Evolutionary conservation across 306 rosid species (phyloP), one percentile per base, ranked within the genome.

Genomic region (Cajanus cajan): DNA sequence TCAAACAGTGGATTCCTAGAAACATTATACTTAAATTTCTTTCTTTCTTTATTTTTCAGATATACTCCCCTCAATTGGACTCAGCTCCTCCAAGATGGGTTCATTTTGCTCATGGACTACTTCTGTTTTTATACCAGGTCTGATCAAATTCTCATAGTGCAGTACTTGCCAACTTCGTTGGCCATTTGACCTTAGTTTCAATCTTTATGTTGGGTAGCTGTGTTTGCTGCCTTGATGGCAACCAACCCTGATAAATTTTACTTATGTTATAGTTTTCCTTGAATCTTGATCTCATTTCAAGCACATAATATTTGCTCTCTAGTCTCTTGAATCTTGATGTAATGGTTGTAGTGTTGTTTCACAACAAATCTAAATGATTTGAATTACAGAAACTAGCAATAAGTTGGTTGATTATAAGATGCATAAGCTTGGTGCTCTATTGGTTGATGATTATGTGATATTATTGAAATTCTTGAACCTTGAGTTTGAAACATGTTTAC

Each of bases 31-130:
- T 65, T 43, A 63, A 9, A 19, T 31, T 36, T 74, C 19, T 59
- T 71, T 48, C 47, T 80, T 59, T 43, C 16, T 82, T 41, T 51
- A 13, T 75, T 24, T 52, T 88, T 55, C 88, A 96, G 98, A 87
- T 93, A 36, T 91, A 90, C 88, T 91, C 99, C 72, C 98, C 96
- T 78, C 89, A 64, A 10, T 75, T 93, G 87, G 98, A 93, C 88
- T 48, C 96, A 5, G 83, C 97, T 90, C 98, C 98, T 63, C 99
- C 99, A 34, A 90, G 97, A 89, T 96, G 99, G 98, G 96, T 93
- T 83, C 85, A 91, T 87, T 83, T 96, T 68, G 88, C 96, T 7
- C 99, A 96, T 82, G 99, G 97, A 12, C 81, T 96, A 68, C 96
- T 96, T 70, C 92, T 96, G 69, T 96, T 96, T 86, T 76, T 96